A percentile compares a stretch with the other conserved stretches of the same genome.
phyloP scores from a whole-genome alignment of 441 rosid species.

The Erodium moschatum region DNA sequence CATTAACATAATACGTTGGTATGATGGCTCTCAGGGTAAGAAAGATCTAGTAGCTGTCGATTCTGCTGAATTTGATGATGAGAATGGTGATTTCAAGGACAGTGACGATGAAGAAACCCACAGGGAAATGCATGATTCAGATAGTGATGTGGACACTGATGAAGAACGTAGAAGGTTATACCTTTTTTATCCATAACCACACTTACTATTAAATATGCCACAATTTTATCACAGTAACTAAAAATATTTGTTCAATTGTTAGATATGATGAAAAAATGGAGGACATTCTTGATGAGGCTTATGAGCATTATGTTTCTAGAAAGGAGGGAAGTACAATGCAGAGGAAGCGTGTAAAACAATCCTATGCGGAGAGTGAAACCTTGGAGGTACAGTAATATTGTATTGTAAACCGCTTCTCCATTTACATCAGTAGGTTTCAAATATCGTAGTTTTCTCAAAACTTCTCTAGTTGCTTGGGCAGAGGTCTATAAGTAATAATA shows the following conservation, averaged over 20 bases:
- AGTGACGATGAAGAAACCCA: constrained; percentile 45
- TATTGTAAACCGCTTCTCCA: no score
- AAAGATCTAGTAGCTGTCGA: constrained; percentile 73
- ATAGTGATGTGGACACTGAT: constrained; percentile 68
- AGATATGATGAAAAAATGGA: constrained; percentile 76
- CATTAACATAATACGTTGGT: constrained; percentile 11
- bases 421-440: no score
- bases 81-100: constrained; percentile 29
- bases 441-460: no score
- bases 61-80: constrained; percentile 45
- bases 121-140: constrained; percentile 32
- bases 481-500: not conserved
- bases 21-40: constrained; percentile 48
- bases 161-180: constrained; percentile 62
- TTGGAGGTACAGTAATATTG: constrained; percentile 42
- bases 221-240: constrained; percentile 13
- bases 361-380: constrained; percentile 43
- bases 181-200: constrained; percentile 1
- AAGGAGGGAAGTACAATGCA: constrained; percentile 71
- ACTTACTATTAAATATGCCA: constrained; percentile 1
- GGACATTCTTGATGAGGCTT: constrained; percentile 62
- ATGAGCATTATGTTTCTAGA: constrained; percentile 54
- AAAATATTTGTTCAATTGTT: constrained; percentile 19
- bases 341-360: constrained; percentile 68
- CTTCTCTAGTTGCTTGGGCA: not conserved